phyloP scores from a whole-genome alignment of 441 rosid genomes.

The Viola pubescens region DNA sequence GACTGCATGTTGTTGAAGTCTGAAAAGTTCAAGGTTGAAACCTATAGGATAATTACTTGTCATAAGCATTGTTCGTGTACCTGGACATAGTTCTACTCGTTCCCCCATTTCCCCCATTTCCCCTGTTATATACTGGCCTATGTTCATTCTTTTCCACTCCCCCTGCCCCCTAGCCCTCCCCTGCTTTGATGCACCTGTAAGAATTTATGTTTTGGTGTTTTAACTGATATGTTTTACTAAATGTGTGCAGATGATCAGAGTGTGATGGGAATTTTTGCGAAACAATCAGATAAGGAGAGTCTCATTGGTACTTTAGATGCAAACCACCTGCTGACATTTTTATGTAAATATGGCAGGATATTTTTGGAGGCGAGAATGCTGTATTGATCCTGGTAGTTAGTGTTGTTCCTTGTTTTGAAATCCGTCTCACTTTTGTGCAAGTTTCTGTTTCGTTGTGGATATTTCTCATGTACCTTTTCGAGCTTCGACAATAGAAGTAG shows the following conservation, averaged over 20 bases:
- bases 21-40: too few relatives aligned
- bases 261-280: constrained; percentile 24
- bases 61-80: too few relatives aligned
- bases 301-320: background rate
- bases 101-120: too few relatives aligned
- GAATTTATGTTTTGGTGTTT: background rate
- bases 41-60: too few relatives aligned
- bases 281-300: constrained; percentile 6
- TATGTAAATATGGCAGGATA: constrained; percentile 23
- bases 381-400: constrained; percentile 8
- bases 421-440: background rate
- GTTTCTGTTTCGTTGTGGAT: background rate
- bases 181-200: background rate
- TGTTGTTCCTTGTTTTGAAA: constrained; percentile 10
- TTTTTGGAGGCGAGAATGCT: constrained; percentile 10
- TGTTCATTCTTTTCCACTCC: background rate
- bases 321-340: constrained; percentile 5
- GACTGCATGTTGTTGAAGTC: too few relatives aligned
- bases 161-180: background rate
- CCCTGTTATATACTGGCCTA: too few relatives aligned
- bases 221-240: background rate
- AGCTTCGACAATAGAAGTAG: background rate
- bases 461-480: background rate
- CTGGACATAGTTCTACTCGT: too few relatives aligned
- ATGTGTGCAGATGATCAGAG: constrained; percentile 35